Percentiles rank a stretch among this genome's conserved stretches.
Evolutionary conservation across 2,329 filamentous ascomycete genomes (phyloP).

Genomic region (Fusarium brevicatenulatum): DNA sequence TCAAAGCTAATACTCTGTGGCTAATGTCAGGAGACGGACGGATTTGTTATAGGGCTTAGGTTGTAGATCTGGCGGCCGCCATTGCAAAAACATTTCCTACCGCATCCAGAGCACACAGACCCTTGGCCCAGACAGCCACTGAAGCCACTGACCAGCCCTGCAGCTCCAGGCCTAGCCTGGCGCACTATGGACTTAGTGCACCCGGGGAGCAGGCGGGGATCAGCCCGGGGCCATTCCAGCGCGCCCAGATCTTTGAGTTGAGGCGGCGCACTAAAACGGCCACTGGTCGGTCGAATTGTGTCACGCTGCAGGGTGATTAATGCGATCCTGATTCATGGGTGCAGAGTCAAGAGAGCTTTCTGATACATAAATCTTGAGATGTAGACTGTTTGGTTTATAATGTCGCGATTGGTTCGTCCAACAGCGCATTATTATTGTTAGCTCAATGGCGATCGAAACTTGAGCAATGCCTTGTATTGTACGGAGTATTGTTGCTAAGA

Average conservation of each 20-base stretch:
- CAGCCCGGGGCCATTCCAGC: neutral
- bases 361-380: neutral
- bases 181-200: neutral
- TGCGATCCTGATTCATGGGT: neutral
- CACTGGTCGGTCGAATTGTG: neutral
- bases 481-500: neutral
- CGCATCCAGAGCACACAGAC: neutral
- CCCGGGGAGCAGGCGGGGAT: neutral
- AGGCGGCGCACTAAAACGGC: neutral
- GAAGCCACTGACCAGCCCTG: neutral
- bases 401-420: neutral
- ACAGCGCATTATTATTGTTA: neutral
- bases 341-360: neutral
- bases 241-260: neutral
- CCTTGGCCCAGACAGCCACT: neutral
- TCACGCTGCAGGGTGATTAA: neutral
- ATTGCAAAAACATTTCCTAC: neutral
- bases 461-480: neutral
- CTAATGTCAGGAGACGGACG: neutral
- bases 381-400: neutral
- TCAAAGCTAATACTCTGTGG: too few species aligned
- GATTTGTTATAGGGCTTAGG: neutral
- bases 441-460: neutral
- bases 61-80: neutral
- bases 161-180: neutral